Evolutionary conservation across 2,329 filamentous ascomycete genomes (phyloP).

Genomic region (Exophiala alcalophila): DNA sequence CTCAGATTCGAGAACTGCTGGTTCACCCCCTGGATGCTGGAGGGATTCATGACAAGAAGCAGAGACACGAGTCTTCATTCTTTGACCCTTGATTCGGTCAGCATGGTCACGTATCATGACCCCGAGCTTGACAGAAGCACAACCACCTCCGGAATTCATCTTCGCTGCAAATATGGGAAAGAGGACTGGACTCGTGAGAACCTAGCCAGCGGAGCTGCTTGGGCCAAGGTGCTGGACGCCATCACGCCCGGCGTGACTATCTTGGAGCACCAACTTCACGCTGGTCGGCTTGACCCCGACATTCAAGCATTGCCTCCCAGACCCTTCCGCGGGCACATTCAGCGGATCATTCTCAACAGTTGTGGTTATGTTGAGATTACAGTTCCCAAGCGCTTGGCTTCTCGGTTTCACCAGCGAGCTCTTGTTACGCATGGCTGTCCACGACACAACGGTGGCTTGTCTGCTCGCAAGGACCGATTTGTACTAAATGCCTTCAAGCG

Average conservation of each 20-base stretch:
- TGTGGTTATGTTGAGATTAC: slow-evolving; percentile 56
- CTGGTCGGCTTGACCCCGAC: slow-evolving; percentile 27
- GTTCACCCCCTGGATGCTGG: slow-evolving; percentile 58
- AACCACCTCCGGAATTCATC: slow-evolving; percentile 12
- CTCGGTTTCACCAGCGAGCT: slow-evolving; percentile 39
- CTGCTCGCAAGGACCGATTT: slow-evolving; percentile 14
- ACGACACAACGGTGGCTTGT: slow-evolving; percentile 22
- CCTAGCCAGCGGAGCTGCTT: slow-evolving; percentile 46
- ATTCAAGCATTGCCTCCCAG: slow-evolving; percentile 12
- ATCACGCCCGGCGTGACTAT: slow-evolving; percentile 50
- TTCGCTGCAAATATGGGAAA: slow-evolving; percentile 20
- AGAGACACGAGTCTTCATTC: slow-evolving; percentile 49
- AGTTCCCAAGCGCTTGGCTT: slow-evolving; percentile 23
- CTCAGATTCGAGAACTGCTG: slow-evolving; percentile 68
- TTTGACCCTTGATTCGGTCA: slow-evolving; percentile 63
- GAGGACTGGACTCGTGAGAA: slow-evolving; percentile 35
- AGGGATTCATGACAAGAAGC: slow-evolving; percentile 52
- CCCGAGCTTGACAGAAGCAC: slow-evolving; percentile 10
- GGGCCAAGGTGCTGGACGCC: slow-evolving; percentile 49
- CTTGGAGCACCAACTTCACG: slow-evolving; percentile 36
- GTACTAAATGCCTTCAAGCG: too few species aligned
- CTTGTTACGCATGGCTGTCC: slow-evolving; percentile 4
- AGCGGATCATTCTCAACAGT: slow-evolving; percentile 54
- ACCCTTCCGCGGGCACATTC: slow-evolving; percentile 36
- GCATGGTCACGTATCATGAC: slow-evolving; percentile 51